phyloP scores from a whole-genome alignment of 73 alveolate species.

The Effrenium voratum region DNA sequence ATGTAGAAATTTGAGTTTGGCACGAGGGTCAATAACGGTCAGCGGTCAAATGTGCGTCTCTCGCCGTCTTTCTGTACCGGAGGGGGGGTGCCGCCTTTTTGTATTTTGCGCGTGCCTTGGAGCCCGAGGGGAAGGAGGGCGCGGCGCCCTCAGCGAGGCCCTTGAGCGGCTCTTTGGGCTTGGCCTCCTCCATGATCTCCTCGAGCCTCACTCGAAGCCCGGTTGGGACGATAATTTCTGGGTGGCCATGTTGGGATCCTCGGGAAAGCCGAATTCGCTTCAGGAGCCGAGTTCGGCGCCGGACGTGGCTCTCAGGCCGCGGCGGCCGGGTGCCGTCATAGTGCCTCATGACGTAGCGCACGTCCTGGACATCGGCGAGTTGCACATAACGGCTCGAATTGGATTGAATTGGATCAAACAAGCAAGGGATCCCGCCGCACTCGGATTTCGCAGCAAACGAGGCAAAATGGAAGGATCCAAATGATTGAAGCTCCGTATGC shows the following conservation, averaged over 20 bases:
- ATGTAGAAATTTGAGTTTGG: too few relatives aligned
- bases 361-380: not conserved
- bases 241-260: not conserved
- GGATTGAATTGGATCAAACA: not conserved
- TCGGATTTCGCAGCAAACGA: not conserved
- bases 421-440: not conserved
- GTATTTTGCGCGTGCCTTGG: conserved; percentile 26
- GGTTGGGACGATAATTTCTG: not conserved
- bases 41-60: too few relatives aligned
- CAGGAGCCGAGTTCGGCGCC: too few relatives aligned
- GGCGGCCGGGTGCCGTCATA: conserved; percentile 81
- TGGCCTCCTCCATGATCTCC: conserved; percentile 76
- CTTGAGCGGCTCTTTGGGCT: conserved; percentile 36
- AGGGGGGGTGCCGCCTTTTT: too few relatives aligned
- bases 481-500: not conserved
- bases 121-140: conserved; percentile 70
- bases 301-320: too few relatives aligned
- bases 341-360: conserved; percentile 89
- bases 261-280: not conserved
- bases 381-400: not conserved
- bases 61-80: too few relatives aligned
- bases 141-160: conserved; percentile 83
- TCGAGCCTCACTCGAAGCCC: conserved; percentile 33
- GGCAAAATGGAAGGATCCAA: not conserved
- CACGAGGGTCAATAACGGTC: too few relatives aligned